Conservation (phyloP, 2,329 filamentous ascomycete species). For the Phyllachora maydis region DNA sequence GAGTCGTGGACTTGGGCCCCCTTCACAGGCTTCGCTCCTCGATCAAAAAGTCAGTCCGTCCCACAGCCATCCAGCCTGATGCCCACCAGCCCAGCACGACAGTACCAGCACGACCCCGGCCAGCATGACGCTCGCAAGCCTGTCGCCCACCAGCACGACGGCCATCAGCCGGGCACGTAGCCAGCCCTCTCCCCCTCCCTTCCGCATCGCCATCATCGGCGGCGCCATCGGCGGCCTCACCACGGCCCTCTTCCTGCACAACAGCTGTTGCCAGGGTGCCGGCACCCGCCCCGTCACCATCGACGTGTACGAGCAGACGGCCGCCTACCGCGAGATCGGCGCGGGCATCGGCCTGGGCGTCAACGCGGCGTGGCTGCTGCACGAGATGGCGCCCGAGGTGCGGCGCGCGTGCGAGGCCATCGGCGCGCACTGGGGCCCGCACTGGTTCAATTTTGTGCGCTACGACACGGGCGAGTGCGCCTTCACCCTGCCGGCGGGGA, state of each 20-base stretch:
- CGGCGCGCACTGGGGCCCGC: conserved; percentile 9
- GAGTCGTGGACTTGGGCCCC: too few relatives aligned
- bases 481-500: conserved; percentile 8
- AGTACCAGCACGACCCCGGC: too few relatives aligned
- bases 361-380: conserved; percentile 12
- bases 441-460: conserved; percentile 14
- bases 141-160: too few relatives aligned
- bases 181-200: too few relatives aligned
- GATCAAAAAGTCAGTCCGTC: too few relatives aligned
- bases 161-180: too few relatives aligned
- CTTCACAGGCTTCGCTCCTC: too few relatives aligned
- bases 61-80: too few relatives aligned
- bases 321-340: conserved; percentile 13
- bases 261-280: conserved; percentile 7
- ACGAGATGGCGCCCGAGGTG: conserved; percentile 10
- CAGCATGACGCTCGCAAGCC: too few relatives aligned
- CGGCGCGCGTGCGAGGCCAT: conserved; percentile 10
- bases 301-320: conserved; percentile 14
- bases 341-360: conserved; percentile 14
- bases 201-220: conserved; percentile 14
- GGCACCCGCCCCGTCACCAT: conserved; percentile 6
- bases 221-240: conserved; percentile 17
- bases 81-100: too few relatives aligned
- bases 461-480: conserved; percentile 13
- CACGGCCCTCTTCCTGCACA: conserved; percentile 13